Evolutionary conservation across 768 basidiomycete species (phyloP), one percentile per base, ranked within the genome.

Genomic region (Neoboletus brunneissimus): DNA sequence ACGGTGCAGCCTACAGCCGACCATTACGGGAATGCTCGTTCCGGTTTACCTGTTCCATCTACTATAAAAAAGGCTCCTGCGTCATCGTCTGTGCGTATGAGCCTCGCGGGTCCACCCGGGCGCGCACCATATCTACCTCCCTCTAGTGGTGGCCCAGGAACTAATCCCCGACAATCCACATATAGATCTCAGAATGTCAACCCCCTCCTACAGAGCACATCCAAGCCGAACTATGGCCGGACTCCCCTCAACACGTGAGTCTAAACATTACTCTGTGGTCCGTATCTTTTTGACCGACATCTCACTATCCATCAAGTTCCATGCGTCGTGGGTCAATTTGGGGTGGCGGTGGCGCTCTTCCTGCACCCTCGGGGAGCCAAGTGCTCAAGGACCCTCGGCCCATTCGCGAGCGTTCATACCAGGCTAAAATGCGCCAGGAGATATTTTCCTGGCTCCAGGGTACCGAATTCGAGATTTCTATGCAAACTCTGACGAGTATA

Each of bases 311-410:
- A 42, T 59, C 47, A 64, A 85, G 84, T 66, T 91, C 87, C 62
- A 81, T 82, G 32, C 85, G 91, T 43, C 82, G 90, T 54, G 86
- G 84, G n/a, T 91, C 91, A 29, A 75, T 83, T 43, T 94, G 87
- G 88, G 73, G 75, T 25, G 84, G 83, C 2, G 81, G 79, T 6
- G 73, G 69, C 10, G 71, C 79, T 20, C 55, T 63, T 18, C 68
- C 77, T 40, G 77, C 79, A 4, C 79, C 80, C 3, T 79, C 83
- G 16, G 72, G 77, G 20, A 81, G 76, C 58, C 86, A 87, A 68
- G 68, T 79, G 2, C 65, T 78, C 54, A 90, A 88, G 63, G 94
- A 97, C 64, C 73, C 81, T 34, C 83, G 94, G 9, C 89, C 91
- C 0, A 77, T 94, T 46, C 86, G 91, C 37, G 91, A 94, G 60